Base-by-base conservation (phyloP, 2,329 filamentous ascomycete genomes). In the Triangularia verruculosa region DNA sequence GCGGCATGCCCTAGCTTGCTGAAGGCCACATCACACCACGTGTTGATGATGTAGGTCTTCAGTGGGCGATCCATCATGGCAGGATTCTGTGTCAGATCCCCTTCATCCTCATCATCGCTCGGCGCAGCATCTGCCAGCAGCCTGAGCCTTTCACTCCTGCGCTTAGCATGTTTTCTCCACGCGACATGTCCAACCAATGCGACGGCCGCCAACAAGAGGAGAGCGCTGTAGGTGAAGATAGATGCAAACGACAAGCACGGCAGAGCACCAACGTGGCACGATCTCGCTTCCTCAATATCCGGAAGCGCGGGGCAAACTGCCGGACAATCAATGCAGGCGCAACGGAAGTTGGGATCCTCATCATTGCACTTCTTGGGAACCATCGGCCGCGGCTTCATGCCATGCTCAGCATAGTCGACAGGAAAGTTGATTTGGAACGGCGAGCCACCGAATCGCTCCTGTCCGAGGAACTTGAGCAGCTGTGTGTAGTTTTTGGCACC, bases 401-500 rank as follows among this genome's bases (percentile, higher is more conserved):
- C 82, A 0, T 86, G 82, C 57, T 91, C 86, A 11, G 82, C 75
- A 67, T 88, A 86, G 7, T 84, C 75, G 9, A 76, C 79, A 9
- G 86, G 94, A 71, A 95, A 99, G 80, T 99, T 96, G 79, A 99
- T 97, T 79, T 99, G 95, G 77, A 99, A 99, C 0, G 95, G 95
- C 62, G 94, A 98, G 3, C 96, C 96, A 22, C 94, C 84, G 1
- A 89, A 83, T 75, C 96, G 96, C 80, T 97, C 94, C 75, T 97
- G 89, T 15, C 95, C 95, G 32, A 99, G 78, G 71, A 98, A 99
- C 72, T 93, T 94, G 69, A 99, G 79, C 70, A 99, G 90, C 51
- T 90, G 86, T 0, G 87, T 86, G 75, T 94, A 96, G 74, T 97
- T 91, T 76, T 93, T 94, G 12, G 95, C 95, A 15, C 94, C 93